Percentiles rank a stretch among this genome's conserved stretches.
phyloP scores from a whole-genome alignment of 179 eudicot genomes.

The Silene noctiflora region DNA sequence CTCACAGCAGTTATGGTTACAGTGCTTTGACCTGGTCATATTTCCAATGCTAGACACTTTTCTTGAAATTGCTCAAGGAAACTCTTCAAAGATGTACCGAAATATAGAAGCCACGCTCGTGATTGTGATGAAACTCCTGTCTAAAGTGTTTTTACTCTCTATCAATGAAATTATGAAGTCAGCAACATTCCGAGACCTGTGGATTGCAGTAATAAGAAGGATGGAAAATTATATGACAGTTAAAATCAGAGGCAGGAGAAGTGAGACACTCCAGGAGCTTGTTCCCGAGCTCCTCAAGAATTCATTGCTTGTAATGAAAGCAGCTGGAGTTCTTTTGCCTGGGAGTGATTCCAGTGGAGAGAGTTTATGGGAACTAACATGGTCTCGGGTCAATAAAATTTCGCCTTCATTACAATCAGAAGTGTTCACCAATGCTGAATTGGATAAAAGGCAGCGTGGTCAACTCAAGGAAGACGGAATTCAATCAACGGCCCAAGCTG shows the following conservation, averaged over 20 bases:
- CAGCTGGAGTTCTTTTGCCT: constrained; percentile 44
- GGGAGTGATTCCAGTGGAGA: constrained; percentile 45
- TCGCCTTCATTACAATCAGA: constrained; percentile 56
- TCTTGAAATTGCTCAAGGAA: constrained; percentile 52
- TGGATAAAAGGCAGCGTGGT: constrained; percentile 14
- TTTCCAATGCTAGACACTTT: constrained; percentile 62
- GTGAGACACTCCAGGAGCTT: constrained; percentile 63
- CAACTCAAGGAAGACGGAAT: constrained; percentile 11
- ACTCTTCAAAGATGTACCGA: constrained; percentile 49
- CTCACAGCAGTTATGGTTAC: constrained; percentile 47
- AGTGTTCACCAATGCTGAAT: constrained; percentile 44
- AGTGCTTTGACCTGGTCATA: constrained; percentile 57
- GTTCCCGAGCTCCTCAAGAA: constrained; percentile 58
- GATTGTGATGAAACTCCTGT: constrained; percentile 51
- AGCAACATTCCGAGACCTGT: constrained; percentile 47
- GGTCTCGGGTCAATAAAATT: constrained; percentile 68
- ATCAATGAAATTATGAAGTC: constrained; percentile 45
- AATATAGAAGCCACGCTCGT: constrained; percentile 58
- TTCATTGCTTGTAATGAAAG: constrained; percentile 56
- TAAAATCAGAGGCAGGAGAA: constrained; percentile 53
- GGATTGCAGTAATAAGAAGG: constrained; percentile 51
- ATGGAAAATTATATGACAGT: constrained; percentile 66
- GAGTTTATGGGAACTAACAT: constrained; percentile 72
- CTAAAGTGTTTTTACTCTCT: constrained; percentile 52
- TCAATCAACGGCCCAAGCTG: constrained; percentile 9